phyloP scores from a whole-genome alignment of 139 green algal species.

The Pedinophyceae sp. region DNA sequence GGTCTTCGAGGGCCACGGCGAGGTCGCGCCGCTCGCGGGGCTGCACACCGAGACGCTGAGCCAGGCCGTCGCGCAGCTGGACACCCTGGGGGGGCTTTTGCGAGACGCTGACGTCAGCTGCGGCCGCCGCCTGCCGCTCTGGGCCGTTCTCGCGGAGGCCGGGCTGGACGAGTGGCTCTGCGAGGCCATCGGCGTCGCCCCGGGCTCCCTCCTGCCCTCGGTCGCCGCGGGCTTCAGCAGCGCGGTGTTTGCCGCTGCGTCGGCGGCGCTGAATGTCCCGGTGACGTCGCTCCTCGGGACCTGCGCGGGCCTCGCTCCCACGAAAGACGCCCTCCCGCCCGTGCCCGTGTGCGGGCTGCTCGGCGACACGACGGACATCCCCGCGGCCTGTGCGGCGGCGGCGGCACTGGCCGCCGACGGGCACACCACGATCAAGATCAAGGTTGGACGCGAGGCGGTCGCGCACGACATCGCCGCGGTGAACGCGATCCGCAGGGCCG shows the following conservation, averaged over 20 bases:
- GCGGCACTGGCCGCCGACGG: too few relatives aligned
- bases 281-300: not conserved
- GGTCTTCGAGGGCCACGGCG: slow-evolving; percentile 32
- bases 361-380: not conserved
- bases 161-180: not conserved
- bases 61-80: slow-evolving; percentile 42
- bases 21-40: slow-evolving; percentile 68
- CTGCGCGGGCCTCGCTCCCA: not conserved
- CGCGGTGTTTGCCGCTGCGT: not conserved
- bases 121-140: slow-evolving; percentile 1
- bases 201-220: not conserved
- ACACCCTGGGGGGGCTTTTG: too few relatives aligned
- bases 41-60: slow-evolving; percentile 60
- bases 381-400: too few relatives aligned
- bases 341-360: slow-evolving; percentile 21
- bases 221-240: slow-evolving; percentile 4
- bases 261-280: not conserved
- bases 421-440: slow-evolving; percentile 84
- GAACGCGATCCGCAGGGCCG: slow-evolving; percentile 27
- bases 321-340: too few relatives aligned
- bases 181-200: not conserved
- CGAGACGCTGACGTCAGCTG: too few relatives aligned
- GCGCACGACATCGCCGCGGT: slow-evolving; percentile 50
- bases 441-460: slow-evolving; percentile 32
- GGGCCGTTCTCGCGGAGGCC: not conserved